Evolutionary conservation across 768 basidiomycete species (phyloP).

Genomic region (Boletus pseudo-olivaceus): DNA sequence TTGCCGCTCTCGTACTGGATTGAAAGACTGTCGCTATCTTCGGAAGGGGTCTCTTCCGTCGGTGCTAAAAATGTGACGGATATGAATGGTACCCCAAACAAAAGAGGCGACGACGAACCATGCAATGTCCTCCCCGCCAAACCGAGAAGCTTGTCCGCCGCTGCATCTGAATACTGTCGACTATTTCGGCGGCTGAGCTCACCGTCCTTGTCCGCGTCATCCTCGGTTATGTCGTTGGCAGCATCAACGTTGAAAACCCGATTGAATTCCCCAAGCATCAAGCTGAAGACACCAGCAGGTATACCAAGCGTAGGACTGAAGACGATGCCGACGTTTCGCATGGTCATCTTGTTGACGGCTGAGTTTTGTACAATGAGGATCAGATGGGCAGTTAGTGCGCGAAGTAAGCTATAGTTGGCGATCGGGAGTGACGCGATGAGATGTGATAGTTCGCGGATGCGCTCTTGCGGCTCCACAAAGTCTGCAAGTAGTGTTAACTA

Average conservation of each 20-base stretch:
- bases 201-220: constrained; percentile 27
- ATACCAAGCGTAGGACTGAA: constrained; percentile 97
- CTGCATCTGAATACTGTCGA: constrained; percentile 76
- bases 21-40: constrained; percentile 67
- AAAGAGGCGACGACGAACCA: constrained; percentile 43
- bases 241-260: constrained; percentile 83
- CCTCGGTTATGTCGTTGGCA: constrained; percentile 23
- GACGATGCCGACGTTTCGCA: constrained; percentile 98
- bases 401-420: constrained; percentile 89
- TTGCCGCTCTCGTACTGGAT: constrained; percentile 71
- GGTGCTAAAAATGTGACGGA: constrained; percentile 29
- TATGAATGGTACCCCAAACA: constrained; percentile 1
- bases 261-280: constrained; percentile 93
- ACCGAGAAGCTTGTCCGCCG: constrained; percentile 80
- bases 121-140: constrained; percentile 63
- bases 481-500: constrained; percentile 47
- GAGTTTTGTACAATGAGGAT: constrained; percentile 94
- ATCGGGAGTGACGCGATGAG: constrained; percentile 87
- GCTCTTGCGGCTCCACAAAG: constrained; percentile 81
- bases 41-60: constrained; percentile 61
- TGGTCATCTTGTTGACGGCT: constrained; percentile 92
- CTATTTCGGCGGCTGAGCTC: constrained; percentile 71
- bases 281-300: constrained; percentile 94
- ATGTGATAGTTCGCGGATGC: constrained; percentile 80
- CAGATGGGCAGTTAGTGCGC: constrained; percentile 91